Conservation (phyloP, 306 rosid genomes). For the Prunus padus region DNA sequence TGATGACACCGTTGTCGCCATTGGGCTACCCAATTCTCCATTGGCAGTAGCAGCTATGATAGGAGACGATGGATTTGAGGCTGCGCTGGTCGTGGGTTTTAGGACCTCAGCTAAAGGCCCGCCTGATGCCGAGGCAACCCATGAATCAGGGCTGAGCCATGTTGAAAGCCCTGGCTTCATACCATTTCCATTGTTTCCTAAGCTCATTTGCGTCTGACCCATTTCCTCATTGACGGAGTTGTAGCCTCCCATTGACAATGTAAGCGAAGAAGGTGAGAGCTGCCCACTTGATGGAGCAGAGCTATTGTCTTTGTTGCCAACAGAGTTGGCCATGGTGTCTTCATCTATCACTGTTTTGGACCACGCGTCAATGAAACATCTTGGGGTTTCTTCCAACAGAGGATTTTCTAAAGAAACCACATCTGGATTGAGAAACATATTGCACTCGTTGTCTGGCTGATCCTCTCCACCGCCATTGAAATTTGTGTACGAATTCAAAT, state of each 20-base stretch:
- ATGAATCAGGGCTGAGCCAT: slow-evolving; percentile 51
- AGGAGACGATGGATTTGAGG: slow-evolving; percentile 48
- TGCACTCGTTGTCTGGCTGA: slow-evolving; percentile 33
- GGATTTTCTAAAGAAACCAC: slow-evolving; percentile 30
- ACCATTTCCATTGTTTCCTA: slow-evolving; percentile 34
- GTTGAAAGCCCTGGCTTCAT: slow-evolving; percentile 31
- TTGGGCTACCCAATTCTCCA: slow-evolving; percentile 44
- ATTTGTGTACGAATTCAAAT: slow-evolving; percentile 41
- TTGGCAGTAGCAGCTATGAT: slow-evolving; percentile 12
- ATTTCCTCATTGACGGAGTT: slow-evolving; percentile 37
- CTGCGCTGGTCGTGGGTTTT: slow-evolving; percentile 42
- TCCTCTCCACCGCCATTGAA: slow-evolving; percentile 31
- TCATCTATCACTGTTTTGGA: slow-evolving; percentile 38
- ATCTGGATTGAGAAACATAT: slow-evolving; percentile 41
- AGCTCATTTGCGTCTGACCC: slow-evolving; percentile 40
- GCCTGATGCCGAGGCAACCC: slow-evolving; percentile 53
- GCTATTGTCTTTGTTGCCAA: slow-evolving; percentile 19
- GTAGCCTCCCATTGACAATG: slow-evolving; percentile 60
- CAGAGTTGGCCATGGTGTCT: slow-evolving; percentile 10
- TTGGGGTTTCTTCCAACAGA: slow-evolving; percentile 37
- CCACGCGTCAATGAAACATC: slow-evolving; percentile 76
- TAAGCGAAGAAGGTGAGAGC: slow-evolving; percentile 56
- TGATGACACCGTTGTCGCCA: slow-evolving; percentile 46
- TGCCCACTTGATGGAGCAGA: slow-evolving; percentile 37
- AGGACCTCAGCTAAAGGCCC: slow-evolving; percentile 83